A percentile compares a stretch with the other conserved stretches of the same genome.
Evolutionary conservation across 805 yeast genomes (phyloP).

Genomic region (Sugiyamaella mastotermitis): DNA sequence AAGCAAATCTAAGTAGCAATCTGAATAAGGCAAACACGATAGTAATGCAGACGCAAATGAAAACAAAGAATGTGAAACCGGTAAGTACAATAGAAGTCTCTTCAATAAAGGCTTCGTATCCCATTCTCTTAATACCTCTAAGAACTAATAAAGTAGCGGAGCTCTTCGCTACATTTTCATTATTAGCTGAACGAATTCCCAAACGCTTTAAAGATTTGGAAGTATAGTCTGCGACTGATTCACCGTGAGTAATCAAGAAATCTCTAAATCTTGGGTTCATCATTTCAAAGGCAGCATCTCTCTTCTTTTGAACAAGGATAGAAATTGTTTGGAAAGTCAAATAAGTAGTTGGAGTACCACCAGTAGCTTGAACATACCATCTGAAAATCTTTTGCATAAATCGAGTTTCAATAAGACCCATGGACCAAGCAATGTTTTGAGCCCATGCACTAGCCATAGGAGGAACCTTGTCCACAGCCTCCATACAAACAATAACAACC

Average conservation of each 20-base stretch:
- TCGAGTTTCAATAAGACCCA: constrained; percentile 72
- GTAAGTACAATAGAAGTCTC: constrained; percentile 78
- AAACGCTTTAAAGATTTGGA: not conserved
- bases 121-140: constrained; percentile 84
- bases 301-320: constrained; percentile 65
- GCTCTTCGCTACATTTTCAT: constrained; percentile 15
- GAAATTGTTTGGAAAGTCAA: constrained; percentile 52
- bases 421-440: constrained; percentile 89
- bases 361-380: constrained; percentile 94
- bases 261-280: constrained; percentile 7
- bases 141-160: constrained; percentile 48
- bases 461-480: constrained; percentile 78
- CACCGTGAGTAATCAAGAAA: constrained; percentile 6
- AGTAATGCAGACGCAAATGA: constrained; percentile 68
- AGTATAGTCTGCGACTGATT: constrained; percentile 1
- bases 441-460: constrained; percentile 93
- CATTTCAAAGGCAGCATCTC: constrained; percentile 19
- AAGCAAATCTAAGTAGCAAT: constrained; percentile 32
- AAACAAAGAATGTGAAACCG: constrained; percentile 77
- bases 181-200: constrained; percentile 7
- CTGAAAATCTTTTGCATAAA: constrained; percentile 84
- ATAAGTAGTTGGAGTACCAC: constrained; percentile 74
- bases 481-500: constrained; percentile 78
- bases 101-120: constrained; percentile 71
- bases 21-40: constrained; percentile 53